These are phyloP conservation scores for Chlorella sp. DNA, from an alignment of 139 green algal species.

Conservation along the genomic window DNA sequence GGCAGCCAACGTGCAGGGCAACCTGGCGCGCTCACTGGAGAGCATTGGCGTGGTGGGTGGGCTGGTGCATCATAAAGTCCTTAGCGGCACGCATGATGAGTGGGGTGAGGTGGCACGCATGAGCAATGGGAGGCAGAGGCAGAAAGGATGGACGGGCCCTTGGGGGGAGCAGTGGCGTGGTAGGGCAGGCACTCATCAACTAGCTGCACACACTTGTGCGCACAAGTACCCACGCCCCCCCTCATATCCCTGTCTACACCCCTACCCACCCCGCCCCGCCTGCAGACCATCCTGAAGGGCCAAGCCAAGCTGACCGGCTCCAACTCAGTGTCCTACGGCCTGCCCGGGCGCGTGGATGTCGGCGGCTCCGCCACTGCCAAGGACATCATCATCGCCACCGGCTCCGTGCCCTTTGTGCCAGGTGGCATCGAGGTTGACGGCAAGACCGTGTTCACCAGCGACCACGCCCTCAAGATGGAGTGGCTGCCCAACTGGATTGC, in stretches of 20 bases:
- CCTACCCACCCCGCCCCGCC: no score
- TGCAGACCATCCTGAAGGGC: slow-evolving; percentile 93
- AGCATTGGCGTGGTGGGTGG: slow-evolving; percentile 87
- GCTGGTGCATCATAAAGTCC: no score
- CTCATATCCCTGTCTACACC: background rate
- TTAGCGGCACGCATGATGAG: no score
- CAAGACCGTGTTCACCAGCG: slow-evolving; percentile 99
- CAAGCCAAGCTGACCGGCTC: slow-evolving; percentile 85
- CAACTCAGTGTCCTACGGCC: slow-evolving; percentile 89
- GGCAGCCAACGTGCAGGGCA: slow-evolving; percentile 89
- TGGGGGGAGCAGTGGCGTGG: no score
- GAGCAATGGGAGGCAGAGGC: no score
- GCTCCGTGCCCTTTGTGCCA: slow-evolving; percentile 97
- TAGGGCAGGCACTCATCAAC: no score
- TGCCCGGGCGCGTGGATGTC: slow-evolving; percentile 92
- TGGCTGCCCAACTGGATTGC: slow-evolving; percentile 98
- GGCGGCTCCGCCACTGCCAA: slow-evolving; percentile 88
- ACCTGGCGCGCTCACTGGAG: slow-evolving; percentile 93
- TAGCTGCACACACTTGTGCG: background rate
- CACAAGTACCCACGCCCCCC: background rate
- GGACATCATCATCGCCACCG: slow-evolving; percentile 99
- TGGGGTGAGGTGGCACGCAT: background rate
- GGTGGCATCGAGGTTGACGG: slow-evolving; percentile 99
- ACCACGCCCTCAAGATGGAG: slow-evolving; percentile 99
- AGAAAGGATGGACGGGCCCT: no score